These are phyloP conservation scores for Myxozyma kluyveri DNA, from an alignment of 805 yeast species.

Conservation along the genomic window DNA sequence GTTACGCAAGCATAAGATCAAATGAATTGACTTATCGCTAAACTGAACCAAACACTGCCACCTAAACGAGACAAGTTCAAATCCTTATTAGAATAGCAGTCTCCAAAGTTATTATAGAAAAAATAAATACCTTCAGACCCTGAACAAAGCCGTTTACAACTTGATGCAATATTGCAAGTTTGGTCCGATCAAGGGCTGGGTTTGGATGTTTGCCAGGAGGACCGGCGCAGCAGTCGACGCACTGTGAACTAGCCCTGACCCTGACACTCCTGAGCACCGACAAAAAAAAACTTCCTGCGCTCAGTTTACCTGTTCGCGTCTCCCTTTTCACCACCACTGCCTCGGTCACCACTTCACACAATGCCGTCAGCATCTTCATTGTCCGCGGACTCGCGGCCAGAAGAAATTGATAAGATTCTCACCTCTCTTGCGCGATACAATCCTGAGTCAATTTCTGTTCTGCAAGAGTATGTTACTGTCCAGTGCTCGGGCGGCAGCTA, in stretches of 20 bases:
- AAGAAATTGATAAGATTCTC: slow-evolving; percentile 42
- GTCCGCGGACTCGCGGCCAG: slow-evolving; percentile 43
- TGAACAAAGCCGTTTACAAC: not conserved
- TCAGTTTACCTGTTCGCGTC: not conserved
- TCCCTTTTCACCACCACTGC: not conserved
- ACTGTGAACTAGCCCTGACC: too few species aligned
- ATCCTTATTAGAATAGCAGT: not conserved
- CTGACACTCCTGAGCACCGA: not conserved
- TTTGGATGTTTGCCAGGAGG: too few species aligned
- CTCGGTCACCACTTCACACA: not conserved
- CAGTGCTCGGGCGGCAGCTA: slow-evolving; percentile 41
- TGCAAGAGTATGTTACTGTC: slow-evolving; percentile 46
- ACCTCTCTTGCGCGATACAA: slow-evolving; percentile 47
- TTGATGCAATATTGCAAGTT: not conserved
- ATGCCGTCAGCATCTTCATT: slow-evolving; percentile 15
- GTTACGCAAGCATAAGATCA: not conserved
- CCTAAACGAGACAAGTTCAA: not conserved
- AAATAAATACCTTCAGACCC: not conserved
- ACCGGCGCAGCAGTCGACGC: too few species aligned
- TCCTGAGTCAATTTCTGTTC: slow-evolving; percentile 43
- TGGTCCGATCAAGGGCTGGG: too few species aligned
- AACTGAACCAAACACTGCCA: not conserved
- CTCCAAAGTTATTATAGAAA: not conserved
- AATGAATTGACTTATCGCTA: not conserved
- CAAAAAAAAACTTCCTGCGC: slow-evolving; percentile 3